phyloP scores from a whole-genome alignment of 257 asterid species.

The Agastache rugosa region DNA sequence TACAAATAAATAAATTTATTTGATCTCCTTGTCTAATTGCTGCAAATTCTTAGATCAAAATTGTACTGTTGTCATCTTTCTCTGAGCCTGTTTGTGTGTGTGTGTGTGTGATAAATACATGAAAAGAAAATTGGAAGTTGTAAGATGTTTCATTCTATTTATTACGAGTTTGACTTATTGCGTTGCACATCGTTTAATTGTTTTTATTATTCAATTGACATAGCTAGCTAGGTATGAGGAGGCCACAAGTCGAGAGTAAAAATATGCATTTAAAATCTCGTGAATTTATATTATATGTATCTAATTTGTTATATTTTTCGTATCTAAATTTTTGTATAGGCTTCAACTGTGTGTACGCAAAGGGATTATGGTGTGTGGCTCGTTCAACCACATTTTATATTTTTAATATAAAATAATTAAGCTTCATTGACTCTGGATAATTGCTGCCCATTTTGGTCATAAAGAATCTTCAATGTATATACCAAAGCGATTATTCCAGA shows the following conservation, averaged over 20 bases:
- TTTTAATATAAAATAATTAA: neutral
- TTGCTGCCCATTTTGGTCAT: neutral
- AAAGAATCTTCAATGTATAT: conserved; percentile 45
- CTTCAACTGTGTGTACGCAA: neutral
- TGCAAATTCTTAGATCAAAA: neutral
- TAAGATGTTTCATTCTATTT: neutral
- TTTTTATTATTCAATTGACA: conserved; percentile 12
- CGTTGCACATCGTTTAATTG: conserved; percentile 20
- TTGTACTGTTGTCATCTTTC: neutral
- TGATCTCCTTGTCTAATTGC: conserved; percentile 3
- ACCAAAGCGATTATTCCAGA: conserved; percentile 40
- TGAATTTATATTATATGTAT: neutral
- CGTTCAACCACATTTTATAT: neutral
- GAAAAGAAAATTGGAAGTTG: neutral
- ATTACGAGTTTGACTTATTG: conserved; percentile 1
- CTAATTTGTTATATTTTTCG: neutral
- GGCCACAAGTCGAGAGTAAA: conserved; percentile 29
- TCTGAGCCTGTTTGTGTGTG: neutral
- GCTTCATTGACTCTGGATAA: conserved; percentile 35
- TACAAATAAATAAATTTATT: conserved; percentile 14
- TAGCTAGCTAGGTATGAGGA: conserved; percentile 31
- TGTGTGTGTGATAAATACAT: neutral
- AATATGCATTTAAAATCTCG: neutral
- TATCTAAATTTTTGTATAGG: neutral
- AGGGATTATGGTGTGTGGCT: conserved; percentile 16